Base-by-base conservation (phyloP, 129 eudicot genomes). In the Calendula officinalis region DNA sequence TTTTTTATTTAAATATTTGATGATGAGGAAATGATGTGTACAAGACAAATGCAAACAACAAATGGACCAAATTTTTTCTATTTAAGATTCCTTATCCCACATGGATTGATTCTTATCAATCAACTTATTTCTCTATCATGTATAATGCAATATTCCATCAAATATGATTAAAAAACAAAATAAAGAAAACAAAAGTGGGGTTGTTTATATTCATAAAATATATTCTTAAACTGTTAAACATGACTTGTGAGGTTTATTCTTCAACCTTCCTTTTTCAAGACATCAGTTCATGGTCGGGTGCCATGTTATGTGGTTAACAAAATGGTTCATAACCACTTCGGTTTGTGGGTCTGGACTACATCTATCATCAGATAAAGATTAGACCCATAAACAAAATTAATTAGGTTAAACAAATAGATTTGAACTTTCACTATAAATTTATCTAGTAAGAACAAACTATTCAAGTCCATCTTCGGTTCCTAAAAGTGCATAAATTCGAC, bases 41-140 rank as follows among this genome's bases (percentile, higher is more conserved):
- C 36, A 32, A 62, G 62, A 72, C 77, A 74, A 49, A 74, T 55
- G 63, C 50, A 79, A 67, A 50, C 57, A 78, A 56, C 67, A 61
- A 59, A 65, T 66, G 67, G 80, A 57, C 76, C 76, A 49, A 59
- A 75, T 63, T 39, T 65, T 66, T 70, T 63, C 41, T 40, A 71
- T 56, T 47, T 47, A 52, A 65, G 68, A 70, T 69, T 65, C 76
- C 60, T 75, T 62, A 61, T 68, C 85, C 80, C 78, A 72, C 70
- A 63, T 48, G 75, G 70, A 68, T 61, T 74, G 67, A 74, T 74
- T 66, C 78, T 74, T 27, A 57, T 74, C 67, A 56, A 73, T 73
- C 73, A 64, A 62, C 77, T 53, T 46, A 65, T 73, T 73, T 65
- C 71, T 65, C 78, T 64, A 34, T 73, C 72, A 74, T 65, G 72